Base-by-base conservation (phyloP, 2,329 filamentous ascomycete species). In the Diplodia sapinea region DNA sequence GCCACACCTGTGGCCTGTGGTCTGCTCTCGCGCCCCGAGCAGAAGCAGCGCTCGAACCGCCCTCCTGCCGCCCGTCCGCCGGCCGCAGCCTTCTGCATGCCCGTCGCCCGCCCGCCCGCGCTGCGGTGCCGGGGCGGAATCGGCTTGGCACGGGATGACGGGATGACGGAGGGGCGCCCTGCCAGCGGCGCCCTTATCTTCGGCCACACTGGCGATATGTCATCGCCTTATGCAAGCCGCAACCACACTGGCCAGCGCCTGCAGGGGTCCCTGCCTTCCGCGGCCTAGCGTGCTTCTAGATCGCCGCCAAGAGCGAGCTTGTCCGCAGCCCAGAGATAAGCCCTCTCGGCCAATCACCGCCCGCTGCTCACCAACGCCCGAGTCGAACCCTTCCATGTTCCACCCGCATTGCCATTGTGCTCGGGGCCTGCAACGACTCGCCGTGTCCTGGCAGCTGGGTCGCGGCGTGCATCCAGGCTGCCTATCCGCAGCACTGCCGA, bases 201-300 rank as follows among this genome's bases (percentile, higher is more conserved):
- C 57, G 64, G 64, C 64, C 17, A 52, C 63, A 17, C 50, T 38
- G 36, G 43, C 40, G 64, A 56, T 66, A 56, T 51, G 59, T 66
- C 64, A 66, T 66, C 54, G 64, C 64, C 64, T 66, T 66, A 66
- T 66, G 64, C 64, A 66, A 66, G 52, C 31, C 64, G 55, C 64
- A 31, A 38, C 9, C 57, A 50, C 57, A 62, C 40, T 49, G 43
- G 57, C 57, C 57, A 59, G 40, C 40, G 26, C 29, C 40, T 43
- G 50, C 64, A 66, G 33, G 64, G 40, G 29, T 54, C 64, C 29
- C 55, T 66, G 43, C 64, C 64, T 59, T 15, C 23, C 40, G 6
- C 8, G 54, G 54, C 40, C 52, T 66, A 66, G 64, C 64, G 29
- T 20, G 20, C 43, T 54, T 15, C 29, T 29, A 36, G 64, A 66